Conservation (phyloP, 2,329 filamentous ascomycete species). For the Botryotinia narcissicola region DNA sequence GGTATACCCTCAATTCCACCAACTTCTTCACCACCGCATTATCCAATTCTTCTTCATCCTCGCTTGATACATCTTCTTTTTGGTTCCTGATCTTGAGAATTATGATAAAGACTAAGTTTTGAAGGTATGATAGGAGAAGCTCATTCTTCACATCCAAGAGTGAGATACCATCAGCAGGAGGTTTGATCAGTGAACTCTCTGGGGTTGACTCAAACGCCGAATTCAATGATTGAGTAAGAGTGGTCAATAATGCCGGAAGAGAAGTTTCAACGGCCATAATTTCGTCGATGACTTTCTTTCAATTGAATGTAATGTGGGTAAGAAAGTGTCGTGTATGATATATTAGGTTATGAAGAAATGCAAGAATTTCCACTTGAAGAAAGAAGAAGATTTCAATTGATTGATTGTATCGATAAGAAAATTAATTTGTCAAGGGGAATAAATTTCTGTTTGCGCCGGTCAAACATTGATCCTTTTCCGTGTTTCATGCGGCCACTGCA, state of each 20-base stretch:
- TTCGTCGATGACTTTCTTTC: background rate
- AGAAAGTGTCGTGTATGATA: background rate
- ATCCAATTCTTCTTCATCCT: constrained; percentile 47
- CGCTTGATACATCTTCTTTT: constrained; percentile 34
- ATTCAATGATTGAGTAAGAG: constrained; percentile 54
- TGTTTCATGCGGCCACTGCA: constrained; percentile 9
- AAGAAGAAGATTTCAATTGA: constrained; percentile 1
- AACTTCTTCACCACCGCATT: constrained; percentile 78
- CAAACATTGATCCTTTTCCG: constrained; percentile 22
- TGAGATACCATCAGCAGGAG: constrained; percentile 85
- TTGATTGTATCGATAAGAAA: constrained; percentile 15
- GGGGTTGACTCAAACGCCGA: constrained; percentile 66
- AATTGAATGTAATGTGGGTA: background rate
- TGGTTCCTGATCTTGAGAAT: constrained; percentile 71
- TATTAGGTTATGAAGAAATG: background rate
- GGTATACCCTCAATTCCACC: constrained; percentile 85
- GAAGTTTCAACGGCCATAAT: constrained; percentile 51
- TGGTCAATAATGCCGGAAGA: constrained; percentile 51
- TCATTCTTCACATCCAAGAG: constrained; percentile 96
- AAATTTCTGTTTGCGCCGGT: constrained; percentile 23
- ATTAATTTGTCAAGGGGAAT: background rate
- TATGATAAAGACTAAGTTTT: constrained; percentile 87
- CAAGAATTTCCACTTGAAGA: background rate
- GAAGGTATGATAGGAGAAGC: constrained; percentile 91
- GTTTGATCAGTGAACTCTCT: constrained; percentile 59